A percentile compares a stretch with the other conserved stretches of the same genome.
Evolutionary conservation across 371 early-diverging fungal species (phyloP).

Genomic region (Apophysomyces trapeziformis): DNA sequence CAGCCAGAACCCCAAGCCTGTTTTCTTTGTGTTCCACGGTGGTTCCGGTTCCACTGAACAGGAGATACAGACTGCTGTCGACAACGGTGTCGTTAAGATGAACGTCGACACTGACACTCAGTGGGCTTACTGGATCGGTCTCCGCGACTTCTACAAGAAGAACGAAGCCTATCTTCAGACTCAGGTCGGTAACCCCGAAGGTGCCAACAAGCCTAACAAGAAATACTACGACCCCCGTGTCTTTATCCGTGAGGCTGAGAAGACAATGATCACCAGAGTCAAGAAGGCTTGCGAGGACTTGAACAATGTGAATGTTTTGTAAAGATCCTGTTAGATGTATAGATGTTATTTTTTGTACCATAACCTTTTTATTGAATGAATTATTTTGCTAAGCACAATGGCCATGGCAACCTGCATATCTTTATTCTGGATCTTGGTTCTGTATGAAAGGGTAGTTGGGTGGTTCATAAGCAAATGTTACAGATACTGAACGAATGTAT

Average conservation of each 20-base stretch:
- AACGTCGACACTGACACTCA: constrained; percentile 87
- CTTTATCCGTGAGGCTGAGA: constrained; percentile 86
- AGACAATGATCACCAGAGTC: constrained; percentile 82
- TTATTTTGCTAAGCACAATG: not conserved
- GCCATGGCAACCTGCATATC: not conserved
- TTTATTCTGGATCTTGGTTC: too few relatives aligned
- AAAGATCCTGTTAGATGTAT: constrained; percentile 35
- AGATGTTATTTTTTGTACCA: not conserved
- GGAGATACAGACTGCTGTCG: constrained; percentile 84
- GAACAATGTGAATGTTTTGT: constrained; percentile 72
- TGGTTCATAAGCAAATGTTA: too few relatives aligned
- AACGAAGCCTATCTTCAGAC: constrained; percentile 81
- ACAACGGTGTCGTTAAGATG: constrained; percentile 91
- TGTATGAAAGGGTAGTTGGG: too few relatives aligned
- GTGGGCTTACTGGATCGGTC: constrained; percentile 82
- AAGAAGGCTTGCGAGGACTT: constrained; percentile 80
- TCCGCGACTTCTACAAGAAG: constrained; percentile 70
- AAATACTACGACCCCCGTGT: constrained; percentile 94
- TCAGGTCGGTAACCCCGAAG: constrained; percentile 94
- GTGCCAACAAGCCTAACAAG: constrained; percentile 92
- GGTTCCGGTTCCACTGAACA: constrained; percentile 86
- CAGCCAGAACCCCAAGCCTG: constrained; percentile 67
- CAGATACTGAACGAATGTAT: too few relatives aligned
- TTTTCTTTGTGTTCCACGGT: constrained; percentile 95
- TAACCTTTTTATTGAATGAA: not conserved